Percentiles rank a stretch among this genome's conserved stretches.
phyloP scores from a whole-genome alignment of 1,284 basidiomycete genomes.

The Tylopilus sp. region DNA sequence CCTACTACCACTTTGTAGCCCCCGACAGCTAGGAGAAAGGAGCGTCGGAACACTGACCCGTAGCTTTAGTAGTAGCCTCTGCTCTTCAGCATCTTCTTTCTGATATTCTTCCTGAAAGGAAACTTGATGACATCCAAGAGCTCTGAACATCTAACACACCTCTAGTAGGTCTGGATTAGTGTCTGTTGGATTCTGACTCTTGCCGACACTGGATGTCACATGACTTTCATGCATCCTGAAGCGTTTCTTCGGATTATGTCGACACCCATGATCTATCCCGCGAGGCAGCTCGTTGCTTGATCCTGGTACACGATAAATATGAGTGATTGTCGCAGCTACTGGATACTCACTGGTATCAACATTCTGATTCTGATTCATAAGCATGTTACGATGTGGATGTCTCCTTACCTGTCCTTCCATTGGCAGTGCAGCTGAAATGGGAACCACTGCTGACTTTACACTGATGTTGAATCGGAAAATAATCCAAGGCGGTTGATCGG shows the following conservation, averaged over 20 bases:
- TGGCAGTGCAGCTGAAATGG: not conserved
- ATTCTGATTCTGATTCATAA: not conserved
- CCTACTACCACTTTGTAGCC: not conserved
- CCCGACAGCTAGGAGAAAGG: not conserved
- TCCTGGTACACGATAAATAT: not conserved
- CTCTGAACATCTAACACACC: not conserved
- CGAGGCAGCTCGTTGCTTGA: not conserved
- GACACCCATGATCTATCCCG: not conserved
- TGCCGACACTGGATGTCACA: not conserved
- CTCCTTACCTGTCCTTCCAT: not conserved
- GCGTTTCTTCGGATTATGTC: not conserved
- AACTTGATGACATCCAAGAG: not conserved
- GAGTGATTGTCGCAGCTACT: not conserved
- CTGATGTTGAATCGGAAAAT: constrained; percentile 13
- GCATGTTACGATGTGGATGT: not conserved
- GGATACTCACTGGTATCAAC: not conserved
- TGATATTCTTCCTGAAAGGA: constrained; percentile 11
- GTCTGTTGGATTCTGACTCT: not conserved
- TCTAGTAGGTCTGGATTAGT: constrained; percentile 1
- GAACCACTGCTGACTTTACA: not conserved
- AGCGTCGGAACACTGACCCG: constrained; percentile 1
- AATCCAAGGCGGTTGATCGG: constrained; percentile 14
- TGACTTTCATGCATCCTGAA: not conserved
- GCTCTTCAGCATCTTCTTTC: constrained; percentile 15
- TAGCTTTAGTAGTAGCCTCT: constrained; percentile 13